These are phyloP conservation scores for Monosporozyma yasuniensis DNA, from an alignment of 805 yeast species.

Conservation along the genomic window DNA sequence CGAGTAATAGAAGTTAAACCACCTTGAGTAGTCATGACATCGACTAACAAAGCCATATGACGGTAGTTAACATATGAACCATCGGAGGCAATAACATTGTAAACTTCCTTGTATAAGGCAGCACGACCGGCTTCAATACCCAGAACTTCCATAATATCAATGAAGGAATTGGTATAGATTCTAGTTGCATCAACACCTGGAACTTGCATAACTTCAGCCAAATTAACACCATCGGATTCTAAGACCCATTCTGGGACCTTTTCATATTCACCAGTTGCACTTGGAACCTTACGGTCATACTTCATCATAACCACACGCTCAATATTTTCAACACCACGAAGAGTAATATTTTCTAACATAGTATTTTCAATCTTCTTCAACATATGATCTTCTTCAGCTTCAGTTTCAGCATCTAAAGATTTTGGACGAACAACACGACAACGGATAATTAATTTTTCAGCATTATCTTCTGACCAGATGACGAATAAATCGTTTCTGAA, in stretches of 20 bases:
- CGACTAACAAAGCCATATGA: conserved; percentile 95
- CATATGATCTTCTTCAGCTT: conserved; percentile 94
- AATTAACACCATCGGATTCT: conserved; percentile 97
- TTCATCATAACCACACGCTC: conserved; percentile 76
- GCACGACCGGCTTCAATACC: conserved; percentile 98
- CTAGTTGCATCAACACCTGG: conserved; percentile 89
- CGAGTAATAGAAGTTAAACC: conserved; percentile 98
- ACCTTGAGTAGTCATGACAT: conserved; percentile 97
- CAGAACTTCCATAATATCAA: conserved; percentile 85
- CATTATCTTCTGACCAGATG: conserved; percentile 98
- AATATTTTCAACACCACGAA: conserved; percentile 93
- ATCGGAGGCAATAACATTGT: conserved; percentile 96
- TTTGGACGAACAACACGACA: conserved; percentile 97
- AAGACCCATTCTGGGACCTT: conserved; percentile 95
- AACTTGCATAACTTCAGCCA: conserved; percentile 88
- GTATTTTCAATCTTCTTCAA: conserved; percentile 90
- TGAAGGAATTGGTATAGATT: conserved; percentile 93
- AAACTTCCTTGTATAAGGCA: conserved; percentile 86
- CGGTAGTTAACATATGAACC: conserved; percentile 99
- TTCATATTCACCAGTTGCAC: conserved; percentile 74
- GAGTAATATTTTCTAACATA: conserved; percentile 88
- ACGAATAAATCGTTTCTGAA: conserved; percentile 94
- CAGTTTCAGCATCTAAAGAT: conserved; percentile 84
- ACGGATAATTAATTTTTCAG: conserved; percentile 91
- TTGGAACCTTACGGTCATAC: conserved; percentile 63